These are phyloP conservation scores for Priceomyces medius DNA, from an alignment of 805 yeast genomes.

Conservation along the genomic window DNA sequence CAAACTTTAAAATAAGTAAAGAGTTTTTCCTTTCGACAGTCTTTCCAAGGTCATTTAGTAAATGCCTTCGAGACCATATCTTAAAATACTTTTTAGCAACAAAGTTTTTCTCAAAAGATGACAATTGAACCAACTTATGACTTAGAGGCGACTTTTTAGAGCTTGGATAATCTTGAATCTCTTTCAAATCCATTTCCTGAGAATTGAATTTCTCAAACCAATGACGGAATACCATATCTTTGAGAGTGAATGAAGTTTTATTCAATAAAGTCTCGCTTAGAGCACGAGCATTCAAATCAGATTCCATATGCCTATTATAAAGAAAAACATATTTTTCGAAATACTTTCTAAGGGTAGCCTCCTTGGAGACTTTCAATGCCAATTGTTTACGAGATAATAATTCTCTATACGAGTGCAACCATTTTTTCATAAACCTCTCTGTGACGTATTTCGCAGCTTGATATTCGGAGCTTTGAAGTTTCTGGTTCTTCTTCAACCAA, in stretches of 20 bases:
- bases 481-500: neutral
- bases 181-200: neutral
- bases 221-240: slow-evolving; percentile 5
- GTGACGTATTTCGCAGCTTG: neutral
- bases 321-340: neutral
- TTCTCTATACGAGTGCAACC: neutral
- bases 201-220: slow-evolving; percentile 14
- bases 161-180: neutral
- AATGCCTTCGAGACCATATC: slow-evolving; percentile 13
- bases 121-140: slow-evolving; percentile 13
- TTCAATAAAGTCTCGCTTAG: neutral
- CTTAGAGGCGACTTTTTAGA: slow-evolving; percentile 4
- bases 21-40: slow-evolving; percentile 8
- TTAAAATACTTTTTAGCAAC: slow-evolving; percentile 13
- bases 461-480: neutral
- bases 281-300: neutral
- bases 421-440: neutral
- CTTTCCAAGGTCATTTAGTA: slow-evolving; percentile 2
- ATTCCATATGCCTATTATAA: neutral
- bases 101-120: slow-evolving; percentile 15
- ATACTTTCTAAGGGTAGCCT: neutral
- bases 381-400: neutral
- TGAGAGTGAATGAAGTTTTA: neutral
- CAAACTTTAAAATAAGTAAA: slow-evolving; percentile 6
- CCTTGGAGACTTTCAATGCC: neutral